Evolutionary conservation across 1,284 basidiomycete species (phyloP), one percentile per base, ranked within the genome.

Genomic region (Leccinum subrobustum): DNA sequence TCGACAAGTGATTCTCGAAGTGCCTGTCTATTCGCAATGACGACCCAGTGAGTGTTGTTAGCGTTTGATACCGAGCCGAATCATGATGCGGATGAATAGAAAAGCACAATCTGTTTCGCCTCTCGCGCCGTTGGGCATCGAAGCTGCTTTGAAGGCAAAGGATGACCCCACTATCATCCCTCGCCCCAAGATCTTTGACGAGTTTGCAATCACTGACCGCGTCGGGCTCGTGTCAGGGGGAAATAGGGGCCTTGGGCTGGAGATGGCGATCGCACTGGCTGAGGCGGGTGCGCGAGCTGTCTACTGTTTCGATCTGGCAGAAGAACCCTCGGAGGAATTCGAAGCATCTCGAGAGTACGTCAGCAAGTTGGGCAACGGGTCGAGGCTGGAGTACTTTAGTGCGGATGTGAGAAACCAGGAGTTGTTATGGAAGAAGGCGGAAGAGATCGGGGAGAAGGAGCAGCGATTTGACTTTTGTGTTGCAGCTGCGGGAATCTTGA

Each of bases 161-260:
- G 62, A 69, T 7, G 71, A 80, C 57, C 64, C 76, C 7, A 66
- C 67, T 1, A 60, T 75, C 52, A 64, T 65, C 20, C 75, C 77
- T 12, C 74, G 73, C 4, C 74, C 83, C 25, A 84, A 81, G 72
- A 80, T 92, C 66, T 87, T 83, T 69, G 78, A 87, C 61, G 91
- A 92, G 69, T 93, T 95, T 76, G 82, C 85, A 9, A 81, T 94
- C 47, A 77, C 77, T n/a, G 87, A 87, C 67, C 85, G 89, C 25
- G 89, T 92, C 14, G 88, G 84, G 37, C 78, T 94, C 61, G 85
- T 93, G 50, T 90, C 91, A 0, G 91, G 91, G 11, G 93, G 81
- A 3, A 91, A 91, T 67, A 82, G 92, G 54, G 92, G 92, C 2
- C 81, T 95, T 9, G 92, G 93, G 3, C 82, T 95, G 47, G 91